Conservation (phyloP, 352 stramenopile species). For the Phytopythium kandeliae region DNA sequence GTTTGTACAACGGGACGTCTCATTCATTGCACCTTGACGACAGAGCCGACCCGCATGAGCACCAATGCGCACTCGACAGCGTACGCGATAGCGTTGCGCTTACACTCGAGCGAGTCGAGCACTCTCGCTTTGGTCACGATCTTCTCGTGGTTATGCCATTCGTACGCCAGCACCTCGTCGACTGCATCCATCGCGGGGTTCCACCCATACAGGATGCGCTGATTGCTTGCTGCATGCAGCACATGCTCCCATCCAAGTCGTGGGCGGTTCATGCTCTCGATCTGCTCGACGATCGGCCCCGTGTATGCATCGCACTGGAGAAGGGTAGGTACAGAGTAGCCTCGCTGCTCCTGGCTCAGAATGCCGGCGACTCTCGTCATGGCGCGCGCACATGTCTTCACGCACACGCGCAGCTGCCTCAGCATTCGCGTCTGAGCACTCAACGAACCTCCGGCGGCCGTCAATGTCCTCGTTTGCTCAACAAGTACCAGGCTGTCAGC, state of each 20-base stretch:
- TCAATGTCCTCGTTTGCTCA: neutral
- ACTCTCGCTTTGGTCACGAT: conserved; percentile 24
- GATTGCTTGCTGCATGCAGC: neutral
- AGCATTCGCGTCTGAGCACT: conserved; percentile 8
- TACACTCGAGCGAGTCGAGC: conserved; percentile 34
- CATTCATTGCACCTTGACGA: conserved; percentile 26
- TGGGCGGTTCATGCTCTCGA: conserved; percentile 20
- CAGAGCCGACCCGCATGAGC: conserved; percentile 29
- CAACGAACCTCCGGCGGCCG: neutral
- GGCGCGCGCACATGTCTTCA: conserved; percentile 15
- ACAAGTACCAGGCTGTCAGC: conserved; percentile 12
- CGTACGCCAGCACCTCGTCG: conserved; percentile 18
- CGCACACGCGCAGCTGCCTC: conserved; percentile 23
- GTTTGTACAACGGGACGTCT: neutral
- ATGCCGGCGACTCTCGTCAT: neutral
- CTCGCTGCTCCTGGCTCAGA: neutral
- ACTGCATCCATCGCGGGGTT: conserved; percentile 11
- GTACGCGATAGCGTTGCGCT: conserved; percentile 34
- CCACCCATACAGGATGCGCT: conserved; percentile 35
- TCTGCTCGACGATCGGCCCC: conserved; percentile 14
- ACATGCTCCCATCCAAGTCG: conserved; percentile 9
- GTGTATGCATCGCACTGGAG: conserved; percentile 15
- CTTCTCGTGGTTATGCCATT: conserved; percentile 10
- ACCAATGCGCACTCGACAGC: conserved; percentile 38
- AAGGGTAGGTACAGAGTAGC: neutral